phyloP scores from a whole-genome alignment of 768 basidiomycete genomes.

The Neoboletus subvelutipes region DNA sequence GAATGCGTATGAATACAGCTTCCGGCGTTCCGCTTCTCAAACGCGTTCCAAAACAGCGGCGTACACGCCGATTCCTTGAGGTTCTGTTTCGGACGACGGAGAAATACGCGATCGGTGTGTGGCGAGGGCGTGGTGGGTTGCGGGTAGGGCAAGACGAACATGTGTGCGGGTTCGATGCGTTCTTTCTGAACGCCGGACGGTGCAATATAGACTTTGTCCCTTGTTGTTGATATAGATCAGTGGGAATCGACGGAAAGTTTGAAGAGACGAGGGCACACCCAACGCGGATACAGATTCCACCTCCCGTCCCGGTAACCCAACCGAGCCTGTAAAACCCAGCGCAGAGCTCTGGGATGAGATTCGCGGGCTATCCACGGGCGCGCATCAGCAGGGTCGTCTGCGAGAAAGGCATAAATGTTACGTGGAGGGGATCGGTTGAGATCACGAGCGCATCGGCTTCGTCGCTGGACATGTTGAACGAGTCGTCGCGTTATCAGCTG shows the following conservation, averaged over 20 bases:
- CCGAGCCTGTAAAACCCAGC: slow-evolving; percentile 81
- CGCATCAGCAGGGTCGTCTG: background rate
- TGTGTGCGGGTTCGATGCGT: slow-evolving; percentile 76
- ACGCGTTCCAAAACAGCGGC: slow-evolving; percentile 91
- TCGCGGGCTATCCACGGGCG: slow-evolving; percentile 64
- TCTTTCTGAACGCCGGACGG: slow-evolving; percentile 93
- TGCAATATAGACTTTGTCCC: slow-evolving; percentile 80
- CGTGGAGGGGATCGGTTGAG: slow-evolving; percentile 64
- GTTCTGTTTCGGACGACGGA: slow-evolving; percentile 66
- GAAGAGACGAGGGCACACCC: slow-evolving; percentile 43
- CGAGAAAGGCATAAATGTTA: slow-evolving; percentile 17
- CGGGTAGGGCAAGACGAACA: slow-evolving; percentile 84
- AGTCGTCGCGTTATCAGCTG: background rate
- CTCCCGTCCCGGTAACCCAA: slow-evolving; percentile 91
- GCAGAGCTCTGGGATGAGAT: slow-evolving; percentile 85
- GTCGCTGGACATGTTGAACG: slow-evolving; percentile 16
- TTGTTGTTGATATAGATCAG: background rate
- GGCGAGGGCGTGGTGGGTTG: slow-evolving; percentile 53
- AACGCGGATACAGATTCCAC: slow-evolving; percentile 71
- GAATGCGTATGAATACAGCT: slow-evolving; percentile 93
- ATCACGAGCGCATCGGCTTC: slow-evolving; percentile 51
- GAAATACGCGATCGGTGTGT: slow-evolving; percentile 69
- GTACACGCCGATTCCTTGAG: slow-evolving; percentile 89
- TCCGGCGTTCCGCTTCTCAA: slow-evolving; percentile 72
- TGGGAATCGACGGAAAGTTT: too few relatives aligned